Base-by-base conservation (phyloP, 164 flowering plant species). In the Annona squamosa region DNA sequence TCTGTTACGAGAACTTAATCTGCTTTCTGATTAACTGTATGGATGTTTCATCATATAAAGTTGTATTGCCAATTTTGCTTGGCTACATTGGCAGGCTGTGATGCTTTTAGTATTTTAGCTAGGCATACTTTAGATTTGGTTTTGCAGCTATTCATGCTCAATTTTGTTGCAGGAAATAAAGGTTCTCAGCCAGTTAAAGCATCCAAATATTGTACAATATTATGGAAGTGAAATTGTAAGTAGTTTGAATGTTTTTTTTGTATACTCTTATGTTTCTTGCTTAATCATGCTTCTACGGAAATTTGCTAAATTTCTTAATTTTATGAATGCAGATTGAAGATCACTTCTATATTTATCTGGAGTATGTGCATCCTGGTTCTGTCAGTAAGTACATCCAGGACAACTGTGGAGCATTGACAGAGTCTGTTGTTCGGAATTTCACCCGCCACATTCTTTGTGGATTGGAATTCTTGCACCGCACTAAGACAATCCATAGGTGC, bases 161-260 rank as follows among this genome's bases (percentile, higher is more conserved):
- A 42, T 65, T 26, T 68, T 81, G 63, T 70, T 77, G 74, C 89
- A 95, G 99, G 99, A 95, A 76, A 95, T 95, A 71, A 87, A 91
- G 73, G 81, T 91, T 73, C 93, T 95, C 45, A 89, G 98, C 80
- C 88, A 87, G 63, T 85, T 95, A 67, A 83, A 93, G 82, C 99
- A 95, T 82, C 97, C 88, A 77, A 95, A 95, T 74, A 95, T 95
- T 69, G 98, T 95, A 77, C 98, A 89, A 84, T 95, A 95, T 79
- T 93, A 86, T 88, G 99, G 99, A 70, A 91, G 99, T 84, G 95
- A 93, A 86, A 84, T 86, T 74, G 99, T 95, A 73, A 85, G 96
- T 80, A 17, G n/a, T 12, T 63, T 71, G 62, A 62, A 3, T 57
- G 10, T 69, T 74, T n/a, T 42, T 47, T 9, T 6, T 63, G 5